Percentiles rank a stretch among this genome's conserved stretches.
These are phyloP conservation scores for Phytopythium oedochilum DNA, from an alignment of 352 stramenopile species.

Conservation along the genomic window DNA sequence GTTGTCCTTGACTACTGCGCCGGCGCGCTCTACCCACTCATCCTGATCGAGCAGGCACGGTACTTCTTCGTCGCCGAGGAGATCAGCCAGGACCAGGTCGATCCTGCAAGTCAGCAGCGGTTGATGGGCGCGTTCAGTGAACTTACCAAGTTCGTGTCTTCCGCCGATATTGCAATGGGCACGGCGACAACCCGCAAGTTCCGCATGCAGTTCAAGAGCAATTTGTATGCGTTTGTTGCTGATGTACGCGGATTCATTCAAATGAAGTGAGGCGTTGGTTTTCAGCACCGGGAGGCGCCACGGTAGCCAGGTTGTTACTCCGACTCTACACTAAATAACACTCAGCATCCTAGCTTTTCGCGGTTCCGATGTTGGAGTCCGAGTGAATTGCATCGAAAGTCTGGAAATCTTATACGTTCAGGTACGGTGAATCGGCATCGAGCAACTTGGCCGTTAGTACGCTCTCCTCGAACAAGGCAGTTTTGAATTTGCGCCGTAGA, in stretches of 20 bases:
- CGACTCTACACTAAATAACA: too few species aligned
- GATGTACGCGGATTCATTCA: slow-evolving; percentile 81
- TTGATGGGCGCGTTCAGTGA: slow-evolving; percentile 54
- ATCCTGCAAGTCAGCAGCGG: slow-evolving; percentile 40
- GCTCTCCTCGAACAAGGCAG: slow-evolving; percentile 18
- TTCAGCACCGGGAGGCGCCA: too few species aligned
- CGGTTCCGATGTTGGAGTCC: neutral
- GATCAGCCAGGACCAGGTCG: slow-evolving; percentile 49
- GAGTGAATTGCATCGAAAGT: slow-evolving; percentile 24
- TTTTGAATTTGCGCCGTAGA: slow-evolving; percentile 28
- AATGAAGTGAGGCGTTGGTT: slow-evolving; percentile 41
- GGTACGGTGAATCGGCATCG: slow-evolving; percentile 14
- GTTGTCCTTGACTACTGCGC: slow-evolving; percentile 68
- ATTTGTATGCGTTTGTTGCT: slow-evolving; percentile 75
- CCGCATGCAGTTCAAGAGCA: slow-evolving; percentile 74
- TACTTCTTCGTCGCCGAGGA: slow-evolving; percentile 67
- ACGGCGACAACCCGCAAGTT: slow-evolving; percentile 62
- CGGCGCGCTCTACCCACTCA: slow-evolving; percentile 68
- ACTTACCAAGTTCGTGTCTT: slow-evolving; percentile 63
- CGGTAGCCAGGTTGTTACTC: too few species aligned
- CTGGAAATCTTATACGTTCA: slow-evolving; percentile 17
- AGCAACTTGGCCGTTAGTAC: slow-evolving; percentile 36
- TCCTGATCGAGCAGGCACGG: slow-evolving; percentile 71
- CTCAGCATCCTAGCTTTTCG: too few species aligned
- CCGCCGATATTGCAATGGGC: slow-evolving; percentile 55